Base-by-base conservation (phyloP, 192 early-diverging fungal species). In the Linnemannia elongata region DNA sequence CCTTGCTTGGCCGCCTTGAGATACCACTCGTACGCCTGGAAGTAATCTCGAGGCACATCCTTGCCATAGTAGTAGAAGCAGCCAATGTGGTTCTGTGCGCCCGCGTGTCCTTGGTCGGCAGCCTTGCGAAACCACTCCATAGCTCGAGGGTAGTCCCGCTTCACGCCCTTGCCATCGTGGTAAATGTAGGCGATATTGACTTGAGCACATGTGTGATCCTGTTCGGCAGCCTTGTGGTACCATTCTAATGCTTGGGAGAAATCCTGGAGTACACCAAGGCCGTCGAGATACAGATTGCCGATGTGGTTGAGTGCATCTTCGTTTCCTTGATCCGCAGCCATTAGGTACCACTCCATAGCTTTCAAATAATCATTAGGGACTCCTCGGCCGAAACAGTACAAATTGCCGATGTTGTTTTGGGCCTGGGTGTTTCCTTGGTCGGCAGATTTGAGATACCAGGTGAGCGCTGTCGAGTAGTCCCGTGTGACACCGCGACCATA, bases 251-350 rank as follows among this genome's bases (percentile, higher is more conserved):
- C 30, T 24, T 27, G 1, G n/a, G 30, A 66, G 12, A 3, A 17
- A 12, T 33, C 60, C 13, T 66, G 7, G 1, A 0, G 9, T 0
- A 66, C 60, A 4, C 60, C 60, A 4, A 0, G 27, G 4, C 60
- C 60, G 0, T 33, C 0, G 0, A 0, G 0, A 35, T 33, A 66
- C 0, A 33, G 3, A 18, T 0, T 1, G 13, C 30, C 60, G 12
- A 66, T 66, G 3, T 33, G 8, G 13, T 2, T 9, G 1, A 15
- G 30, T 8, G 60, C 60, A 4, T 15, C 3, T 15, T 10, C 0
- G 4, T 8, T 24, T 35, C 30, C 10, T 66, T 33, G 60, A 0
- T 15, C 10, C 3, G 60, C 30, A 15, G 38, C 39, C 36, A 0
- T 35, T 10, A 66, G 10, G 30, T 12, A 33, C 30, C 60, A 66